Evolutionary conservation across 805 yeast genomes (phyloP), one percentile per base, ranked within the genome.

Genomic region (Metschnikowia bowlesiae): DNA sequence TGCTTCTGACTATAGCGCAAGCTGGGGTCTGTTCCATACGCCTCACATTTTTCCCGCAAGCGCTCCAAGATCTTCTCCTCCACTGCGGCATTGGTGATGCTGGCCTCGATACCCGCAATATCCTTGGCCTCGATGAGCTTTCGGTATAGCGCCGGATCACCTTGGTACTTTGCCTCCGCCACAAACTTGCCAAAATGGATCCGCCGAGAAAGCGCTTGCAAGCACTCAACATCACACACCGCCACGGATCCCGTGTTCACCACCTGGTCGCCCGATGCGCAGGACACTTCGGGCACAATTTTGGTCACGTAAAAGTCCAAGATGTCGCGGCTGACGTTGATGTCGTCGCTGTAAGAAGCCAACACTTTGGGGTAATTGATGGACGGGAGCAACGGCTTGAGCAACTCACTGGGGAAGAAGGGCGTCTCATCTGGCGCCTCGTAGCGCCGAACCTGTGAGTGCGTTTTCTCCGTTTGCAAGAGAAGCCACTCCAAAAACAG

Each of bases 111-210:
- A 0, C 92, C 96, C 10, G 73, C 71, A 6, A 80, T 69, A 64
- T 94, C 96, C 50, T 73, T 77, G 0, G 75, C 80, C 54, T 71
- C 64, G 58, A 94, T 94, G 58, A 90, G 69, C 57, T 76, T 70
- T 1, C 80, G 81, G 71, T 84, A 89, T 46, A 66, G 67, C 45
- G 80, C 87, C 34, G 73, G 76, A 53, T 91, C 94, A 29, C 75
- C 71, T 60, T 77, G 83, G 67, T 82, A 94, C 69, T 94, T 94
- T 41, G 96, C 87, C 66, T 94, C 99, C 5, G 99, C 99, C 8
- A 94, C 99, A 74, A 92, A 94, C 69, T 87, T 88, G 45, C 99
- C 99, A 70, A 92, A 94, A 69, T 94, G 99, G 58, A 94, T 89
- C 64, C 99, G 79, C 61, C 99, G 78, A 8, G 96, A 87, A 41